A percentile compares a stretch with the other conserved stretches of the same genome.
Conservation (phyloP, 345 rosid species). For the Hibiscus tridactylites region DNA sequence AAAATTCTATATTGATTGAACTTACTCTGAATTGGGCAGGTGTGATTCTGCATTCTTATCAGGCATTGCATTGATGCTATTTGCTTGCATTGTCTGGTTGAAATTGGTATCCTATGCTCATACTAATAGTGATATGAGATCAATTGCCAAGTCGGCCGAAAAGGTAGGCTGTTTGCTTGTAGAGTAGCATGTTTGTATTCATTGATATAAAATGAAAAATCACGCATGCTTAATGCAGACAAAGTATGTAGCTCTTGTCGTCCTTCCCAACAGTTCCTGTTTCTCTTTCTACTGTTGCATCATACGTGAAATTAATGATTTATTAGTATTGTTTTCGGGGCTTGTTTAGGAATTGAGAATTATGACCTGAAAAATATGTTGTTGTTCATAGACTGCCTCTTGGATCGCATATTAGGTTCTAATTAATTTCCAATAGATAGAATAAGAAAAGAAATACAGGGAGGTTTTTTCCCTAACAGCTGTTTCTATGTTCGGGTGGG, state of each 20-base stretch:
- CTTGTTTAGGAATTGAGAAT: not conserved
- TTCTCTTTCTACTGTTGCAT: not conserved
- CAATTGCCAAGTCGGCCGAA: conserved; percentile 44
- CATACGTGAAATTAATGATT: not conserved
- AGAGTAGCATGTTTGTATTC: not conserved
- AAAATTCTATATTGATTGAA: not conserved
- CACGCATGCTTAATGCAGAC: not conserved
- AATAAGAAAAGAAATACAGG: not conserved
- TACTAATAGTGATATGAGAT: conserved; percentile 78
- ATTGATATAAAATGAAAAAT: not conserved
- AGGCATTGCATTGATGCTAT: conserved; percentile 83
- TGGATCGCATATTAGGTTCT: not conserved
- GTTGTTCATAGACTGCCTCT: not conserved
- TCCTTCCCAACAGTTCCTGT: not conserved
- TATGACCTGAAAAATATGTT: not conserved
- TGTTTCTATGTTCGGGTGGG: conserved; percentile 69
- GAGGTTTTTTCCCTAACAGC: conserved; percentile 29
- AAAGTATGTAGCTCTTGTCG: not conserved
- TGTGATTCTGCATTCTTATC: conserved; percentile 85
- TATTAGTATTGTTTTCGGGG: not conserved
- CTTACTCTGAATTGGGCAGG: conserved; percentile 39
- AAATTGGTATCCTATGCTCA: conserved; percentile 93
- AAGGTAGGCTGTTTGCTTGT: conserved; percentile 38
- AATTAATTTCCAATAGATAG: not conserved
- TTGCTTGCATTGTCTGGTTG: conserved; percentile 93